Base-by-base conservation (phyloP, 768 basidiomycete species). In the Rhizopogon vesiculosus region DNA sequence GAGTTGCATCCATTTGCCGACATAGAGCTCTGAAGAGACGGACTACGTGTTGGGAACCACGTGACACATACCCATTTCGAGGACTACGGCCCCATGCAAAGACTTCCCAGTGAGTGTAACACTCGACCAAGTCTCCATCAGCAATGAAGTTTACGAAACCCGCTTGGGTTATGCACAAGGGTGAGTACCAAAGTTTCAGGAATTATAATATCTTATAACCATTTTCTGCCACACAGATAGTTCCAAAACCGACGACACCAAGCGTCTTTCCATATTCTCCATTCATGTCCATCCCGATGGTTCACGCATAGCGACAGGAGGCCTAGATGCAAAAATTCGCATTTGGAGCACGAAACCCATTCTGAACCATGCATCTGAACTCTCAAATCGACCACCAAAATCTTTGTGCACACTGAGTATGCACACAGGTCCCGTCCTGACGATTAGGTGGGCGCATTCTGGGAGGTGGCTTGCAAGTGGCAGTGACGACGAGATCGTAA, bases 341-440 rank as follows among this genome's bases (percentile, higher is more conserved):
- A 92, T 99, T 72, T 99, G 96, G 96, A 91, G 90, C 58, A 98
- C 97, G 0, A 87, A 91, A 59, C 95, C 97, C 0, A 96, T 98
- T 61, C 75, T 98, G n/a, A 86, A 86, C 59, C 72, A 80, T 13
- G 78, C 83, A 42, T 77, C 90, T 29, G 84, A 90, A 65, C 69
- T 72, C 58, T 82, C 86, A 44, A 80, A 86, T 56, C 78, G 81
- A 54, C 86, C 90, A 29, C 93, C 91, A 13, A 96, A 93, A 67
- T 83, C 89, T 13, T 75, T 98, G 28, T 93, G 91, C 62, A 98
- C 96, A 0, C 78, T 98, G 53, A 84, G 88, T 2, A 91, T 93
- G 83, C 97, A 99, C 67, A 92, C 90, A 0, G 96, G 96, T 0
- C 90, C 94, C 0, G 95, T 99, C 2, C 75, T 98, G 29, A 84